phyloP scores from a whole-genome alignment of 164 flowering plant genomes.

The Tetracentron sinense region DNA sequence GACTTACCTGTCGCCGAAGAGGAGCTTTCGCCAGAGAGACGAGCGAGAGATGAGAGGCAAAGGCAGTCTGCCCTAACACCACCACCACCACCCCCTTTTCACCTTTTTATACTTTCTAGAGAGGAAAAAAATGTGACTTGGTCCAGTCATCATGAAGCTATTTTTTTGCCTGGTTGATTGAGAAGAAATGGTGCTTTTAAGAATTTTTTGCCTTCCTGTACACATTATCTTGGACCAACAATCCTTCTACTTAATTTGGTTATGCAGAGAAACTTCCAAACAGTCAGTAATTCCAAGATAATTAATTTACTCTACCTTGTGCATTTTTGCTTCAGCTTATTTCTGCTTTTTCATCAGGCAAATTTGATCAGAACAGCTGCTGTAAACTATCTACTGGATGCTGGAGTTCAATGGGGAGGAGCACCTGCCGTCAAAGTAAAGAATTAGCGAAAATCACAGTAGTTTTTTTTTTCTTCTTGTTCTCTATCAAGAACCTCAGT shows the following conservation, averaged over 20 bases:
- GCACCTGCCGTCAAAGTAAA: slow-evolving; percentile 90
- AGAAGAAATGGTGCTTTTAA: neutral
- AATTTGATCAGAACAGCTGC: slow-evolving; percentile 81
- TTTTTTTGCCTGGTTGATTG: neutral
- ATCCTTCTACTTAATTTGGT: neutral
- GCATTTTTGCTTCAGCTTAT: neutral
- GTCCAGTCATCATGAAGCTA: too few species aligned
- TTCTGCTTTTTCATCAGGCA: slow-evolving; percentile 45
- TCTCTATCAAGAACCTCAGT: neutral
- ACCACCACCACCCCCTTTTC: too few species aligned
- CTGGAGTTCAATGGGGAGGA: slow-evolving; percentile 93
- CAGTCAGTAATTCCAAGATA: neutral
- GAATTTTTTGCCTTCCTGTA: too few species aligned
- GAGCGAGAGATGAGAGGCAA: too few species aligned
- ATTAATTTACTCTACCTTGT: too few species aligned
- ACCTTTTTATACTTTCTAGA: too few species aligned
- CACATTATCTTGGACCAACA: neutral
- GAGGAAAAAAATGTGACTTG: too few species aligned
- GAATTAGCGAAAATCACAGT: slow-evolving; percentile 1
- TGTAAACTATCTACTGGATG: slow-evolving; percentile 70
- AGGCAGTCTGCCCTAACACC: too few species aligned
- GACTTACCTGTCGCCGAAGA: too few species aligned
- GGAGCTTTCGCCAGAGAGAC: too few species aligned
- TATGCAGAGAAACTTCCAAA: neutral
- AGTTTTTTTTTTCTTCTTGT: neutral